Percentiles rank a stretch among this genome's conserved stretches.
Conservation (phyloP, 2,329 filamentous ascomycete genomes). For the Ophiostoma populinum region DNA sequence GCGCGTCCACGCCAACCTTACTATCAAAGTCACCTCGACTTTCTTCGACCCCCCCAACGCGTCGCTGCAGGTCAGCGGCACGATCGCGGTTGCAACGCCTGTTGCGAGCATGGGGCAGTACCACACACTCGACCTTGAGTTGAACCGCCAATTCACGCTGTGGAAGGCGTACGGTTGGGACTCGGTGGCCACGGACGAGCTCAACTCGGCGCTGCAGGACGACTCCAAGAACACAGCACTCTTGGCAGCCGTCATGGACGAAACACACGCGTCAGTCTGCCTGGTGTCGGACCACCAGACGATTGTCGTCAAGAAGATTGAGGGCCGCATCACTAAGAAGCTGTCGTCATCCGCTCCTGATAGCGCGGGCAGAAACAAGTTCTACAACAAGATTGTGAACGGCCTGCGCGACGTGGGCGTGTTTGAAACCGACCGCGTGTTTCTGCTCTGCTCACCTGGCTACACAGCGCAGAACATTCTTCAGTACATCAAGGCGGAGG, state of each 20-base stretch:
- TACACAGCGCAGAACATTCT: slow-evolving; percentile 73
- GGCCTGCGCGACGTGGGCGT: slow-evolving; percentile 67
- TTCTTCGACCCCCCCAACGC: slow-evolving; percentile 40
- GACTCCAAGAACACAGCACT: slow-evolving; percentile 68
- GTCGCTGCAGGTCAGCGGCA: slow-evolving; percentile 37
- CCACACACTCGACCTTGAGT: slow-evolving; percentile 60
- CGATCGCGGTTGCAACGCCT: slow-evolving; percentile 33
- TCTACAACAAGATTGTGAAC: slow-evolving; percentile 61
- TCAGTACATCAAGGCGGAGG: slow-evolving; percentile 50
- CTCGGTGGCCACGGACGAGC: slow-evolving; percentile 61
- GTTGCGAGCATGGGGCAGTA: slow-evolving; percentile 36
- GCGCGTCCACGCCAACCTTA: slow-evolving; percentile 39
- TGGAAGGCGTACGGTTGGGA: slow-evolving; percentile 84
- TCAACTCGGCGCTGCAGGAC: slow-evolving; percentile 63
- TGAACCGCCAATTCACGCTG: slow-evolving; percentile 73
- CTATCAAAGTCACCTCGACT: slow-evolving; percentile 36
- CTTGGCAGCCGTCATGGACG: slow-evolving; percentile 86
- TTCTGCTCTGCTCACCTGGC: slow-evolving; percentile 77
- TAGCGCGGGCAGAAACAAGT: slow-evolving; percentile 51
- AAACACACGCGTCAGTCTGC: slow-evolving; percentile 69
- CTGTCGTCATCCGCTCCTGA: slow-evolving; percentile 27
- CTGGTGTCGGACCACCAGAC: slow-evolving; percentile 68
- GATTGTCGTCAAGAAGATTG: slow-evolving; percentile 52
- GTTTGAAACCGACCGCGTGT: slow-evolving; percentile 50
- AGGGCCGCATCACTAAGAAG: slow-evolving; percentile 51